phyloP scores from a whole-genome alignment of 75 land plant species.

The Azolla pinnata region DNA sequence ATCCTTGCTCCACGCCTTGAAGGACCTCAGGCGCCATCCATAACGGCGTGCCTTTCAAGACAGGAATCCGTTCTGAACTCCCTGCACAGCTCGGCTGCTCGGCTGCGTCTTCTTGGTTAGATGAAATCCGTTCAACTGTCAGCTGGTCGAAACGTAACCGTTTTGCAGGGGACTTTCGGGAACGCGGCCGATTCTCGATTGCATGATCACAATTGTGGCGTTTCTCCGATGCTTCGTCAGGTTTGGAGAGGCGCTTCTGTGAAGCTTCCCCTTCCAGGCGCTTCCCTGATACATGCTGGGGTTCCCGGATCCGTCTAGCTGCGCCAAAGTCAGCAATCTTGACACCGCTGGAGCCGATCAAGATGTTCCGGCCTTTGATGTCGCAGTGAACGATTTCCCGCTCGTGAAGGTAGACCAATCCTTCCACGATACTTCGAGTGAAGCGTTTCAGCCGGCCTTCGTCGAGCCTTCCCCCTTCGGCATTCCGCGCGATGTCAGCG shows the following conservation, averaged over 20 bases:
- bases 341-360: slow-evolving; percentile 18
- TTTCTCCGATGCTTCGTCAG: too few relatives aligned
- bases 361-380: slow-evolving; percentile 43
- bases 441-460: slow-evolving; percentile 24
- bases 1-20: slow-evolving; percentile 28
- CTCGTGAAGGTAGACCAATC: slow-evolving; percentile 33
- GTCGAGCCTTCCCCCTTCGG: slow-evolving; percentile 17
- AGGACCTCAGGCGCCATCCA: slow-evolving; percentile 80
- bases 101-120: too few relatives aligned
- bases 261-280: too few relatives aligned
- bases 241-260: too few relatives aligned
- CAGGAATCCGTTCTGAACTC: not conserved
- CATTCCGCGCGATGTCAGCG: slow-evolving; percentile 21
- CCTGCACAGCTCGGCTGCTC: too few relatives aligned
- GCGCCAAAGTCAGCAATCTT: slow-evolving; percentile 60
- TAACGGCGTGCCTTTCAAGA: slow-evolving; percentile 51
- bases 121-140: too few relatives aligned
- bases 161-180: too few relatives aligned
- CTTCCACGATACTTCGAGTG: slow-evolving; percentile 25
- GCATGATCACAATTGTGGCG: too few relatives aligned
- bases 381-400: slow-evolving; percentile 57
- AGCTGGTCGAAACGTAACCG: too few relatives aligned
- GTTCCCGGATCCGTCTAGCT: slow-evolving; percentile 19
- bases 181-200: too few relatives aligned
- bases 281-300: too few relatives aligned